A percentile compares a stretch with the other conserved stretches of the same genome.
phyloP scores from a whole-genome alignment of 306 rosid genomes.

The Heteromeles arbutifolia region DNA sequence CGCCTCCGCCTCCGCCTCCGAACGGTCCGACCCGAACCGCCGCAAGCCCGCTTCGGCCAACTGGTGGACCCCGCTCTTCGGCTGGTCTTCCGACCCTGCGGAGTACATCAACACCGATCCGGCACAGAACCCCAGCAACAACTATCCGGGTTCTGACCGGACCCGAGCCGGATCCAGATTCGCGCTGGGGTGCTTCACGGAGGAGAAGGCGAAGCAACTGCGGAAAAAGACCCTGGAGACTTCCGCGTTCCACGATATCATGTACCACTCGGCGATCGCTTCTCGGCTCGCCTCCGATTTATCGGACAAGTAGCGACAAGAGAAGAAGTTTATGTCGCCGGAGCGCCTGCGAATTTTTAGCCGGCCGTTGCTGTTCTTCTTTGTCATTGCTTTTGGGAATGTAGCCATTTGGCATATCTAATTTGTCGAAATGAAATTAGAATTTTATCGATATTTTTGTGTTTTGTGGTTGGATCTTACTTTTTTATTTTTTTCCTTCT shows the following conservation, averaged over 20 bases:
- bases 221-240: constrained; percentile 53
- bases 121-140: not conserved
- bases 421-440: constrained; percentile 22
- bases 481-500: accelerated
- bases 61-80: constrained; percentile 71
- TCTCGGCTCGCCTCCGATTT: constrained; percentile 64
- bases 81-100: constrained; percentile 45
- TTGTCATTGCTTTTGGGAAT: not conserved
- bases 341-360: constrained; percentile 12
- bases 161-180: constrained; percentile 27
- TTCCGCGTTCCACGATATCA: constrained; percentile 62
- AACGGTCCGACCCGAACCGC: constrained; percentile 28
- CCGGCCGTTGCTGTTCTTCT: constrained; percentile 8
- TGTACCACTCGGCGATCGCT: constrained; percentile 79
- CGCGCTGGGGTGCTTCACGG: constrained; percentile 54
- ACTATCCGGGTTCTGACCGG: not conserved
- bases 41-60: constrained; percentile 32
- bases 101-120: constrained; percentile 37
- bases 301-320: constrained; percentile 15
- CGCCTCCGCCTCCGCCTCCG: constrained; percentile 12
- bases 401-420: not conserved
- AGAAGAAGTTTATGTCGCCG: constrained; percentile 1
- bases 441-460: not conserved
- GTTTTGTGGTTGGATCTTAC: not conserved
- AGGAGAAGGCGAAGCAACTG: constrained; percentile 62